Evolutionary conservation across 2,329 filamentous ascomycete genomes (phyloP), one percentile per base, ranked within the genome.

Genomic region (Colletotrichum tropicale): DNA sequence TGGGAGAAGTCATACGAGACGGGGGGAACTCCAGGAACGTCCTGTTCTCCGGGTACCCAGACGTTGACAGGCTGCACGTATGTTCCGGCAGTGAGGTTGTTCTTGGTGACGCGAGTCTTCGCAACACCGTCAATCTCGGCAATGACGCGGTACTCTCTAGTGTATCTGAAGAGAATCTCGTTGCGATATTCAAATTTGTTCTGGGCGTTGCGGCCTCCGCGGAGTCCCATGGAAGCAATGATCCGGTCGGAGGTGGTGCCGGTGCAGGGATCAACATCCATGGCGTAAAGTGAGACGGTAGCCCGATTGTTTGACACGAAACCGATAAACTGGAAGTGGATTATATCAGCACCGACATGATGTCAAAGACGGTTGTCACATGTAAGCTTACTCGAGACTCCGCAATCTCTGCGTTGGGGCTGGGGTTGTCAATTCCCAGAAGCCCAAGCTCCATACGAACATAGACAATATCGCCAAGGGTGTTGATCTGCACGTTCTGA

Each of bases 221-320:
- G 80, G 18, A 84, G 77, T 8, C 82, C 81, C 36, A 83, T 76
- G 4, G 81, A 80, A 6, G 81, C 82, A 8, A 85, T 79, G 68
- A 84, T 82, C 66, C 84, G 83, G 70, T 84, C 81, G 1, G 80
- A 81, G n/a, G 79, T 77, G 0, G 76, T 78, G 4, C 84, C 84
- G 6, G 83, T 85, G 79, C 84, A 86, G 1, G 83, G 81, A 75
- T 86, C 80, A 24, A 82, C 78, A 34, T 85, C 84, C 76, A 85
- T 82, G 48, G 84, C 84, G 58, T 81, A 83, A 21, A 86, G 71
- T 5, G 81, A 80, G 10, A 84, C 77, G 0, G 79, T 82, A 6
- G 82, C 82, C 5, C 80, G 78, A 13, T 80, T 78, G 74, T 85
- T 85, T 30, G 83, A 85, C 4, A 79, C 78, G 65, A 81, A 85